A percentile compares a stretch with the other conserved stretches of the same genome.
These are phyloP conservation scores for Lippia alba DNA, from an alignment of 305 asterid species.

Conservation along the genomic window DNA sequence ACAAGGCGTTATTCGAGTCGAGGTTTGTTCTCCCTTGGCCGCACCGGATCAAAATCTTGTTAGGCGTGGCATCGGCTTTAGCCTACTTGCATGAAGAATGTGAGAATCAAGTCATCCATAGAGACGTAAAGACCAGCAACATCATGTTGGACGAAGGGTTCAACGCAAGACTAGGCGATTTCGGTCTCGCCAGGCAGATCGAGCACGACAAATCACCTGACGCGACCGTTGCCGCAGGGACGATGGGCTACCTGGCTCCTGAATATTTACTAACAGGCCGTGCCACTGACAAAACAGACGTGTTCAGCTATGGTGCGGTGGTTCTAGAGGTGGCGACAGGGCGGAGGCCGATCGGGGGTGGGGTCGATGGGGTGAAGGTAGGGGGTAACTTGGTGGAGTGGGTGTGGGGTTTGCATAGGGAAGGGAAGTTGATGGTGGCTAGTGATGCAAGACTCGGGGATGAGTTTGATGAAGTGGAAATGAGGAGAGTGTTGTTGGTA, in stretches of 20 bases:
- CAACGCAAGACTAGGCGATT: slow-evolving; percentile 86
- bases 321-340: slow-evolving; percentile 90
- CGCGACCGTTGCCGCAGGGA: slow-evolving; percentile 89
- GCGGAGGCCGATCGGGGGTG: slow-evolving; percentile 77
- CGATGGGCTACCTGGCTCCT: slow-evolving; percentile 96
- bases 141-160: slow-evolving; percentile 86
- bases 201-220: slow-evolving; percentile 91
- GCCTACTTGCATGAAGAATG: slow-evolving; percentile 92
- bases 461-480: slow-evolving; percentile 59
- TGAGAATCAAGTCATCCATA: slow-evolving; percentile 85
- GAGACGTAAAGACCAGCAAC: slow-evolving; percentile 87
- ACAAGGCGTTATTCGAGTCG: slow-evolving; percentile 84
- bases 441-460: slow-evolving; percentile 55
- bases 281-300: slow-evolving; percentile 81
- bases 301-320: slow-evolving; percentile 84
- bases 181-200: slow-evolving; percentile 77
- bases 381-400: slow-evolving; percentile 72
- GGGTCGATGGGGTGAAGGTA: slow-evolving; percentile 45
- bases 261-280: slow-evolving; percentile 85
- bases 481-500: slow-evolving; percentile 64
- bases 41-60: slow-evolving; percentile 59
- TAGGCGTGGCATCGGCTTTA: slow-evolving; percentile 89
- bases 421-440: slow-evolving; percentile 57
- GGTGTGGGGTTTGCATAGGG: slow-evolving; percentile 83
- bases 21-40: slow-evolving; percentile 71